phyloP scores from a whole-genome alignment of 495 filamentous ascomycete genomes.

The Usnea hakonensis region DNA sequence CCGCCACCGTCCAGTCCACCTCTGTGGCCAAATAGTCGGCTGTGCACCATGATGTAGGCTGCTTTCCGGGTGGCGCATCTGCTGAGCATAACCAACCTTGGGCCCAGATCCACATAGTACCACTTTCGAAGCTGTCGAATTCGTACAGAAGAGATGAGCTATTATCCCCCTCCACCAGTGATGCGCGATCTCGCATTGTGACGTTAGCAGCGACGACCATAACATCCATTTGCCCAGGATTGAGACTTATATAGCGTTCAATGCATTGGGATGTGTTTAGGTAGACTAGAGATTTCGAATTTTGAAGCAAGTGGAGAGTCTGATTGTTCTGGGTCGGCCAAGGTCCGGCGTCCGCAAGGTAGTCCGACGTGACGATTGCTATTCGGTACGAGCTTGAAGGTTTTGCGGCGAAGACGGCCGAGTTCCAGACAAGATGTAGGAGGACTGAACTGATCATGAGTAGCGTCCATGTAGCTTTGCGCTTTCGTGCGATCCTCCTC shows the following conservation, averaged over 20 bases:
- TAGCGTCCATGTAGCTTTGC: background rate
- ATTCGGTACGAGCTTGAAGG: background rate
- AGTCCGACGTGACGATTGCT: background rate
- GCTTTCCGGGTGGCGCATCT: slow-evolving; percentile 29
- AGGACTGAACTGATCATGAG: background rate
- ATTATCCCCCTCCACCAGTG: background rate
- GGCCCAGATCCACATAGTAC: background rate
- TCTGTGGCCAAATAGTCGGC: slow-evolving; percentile 3
- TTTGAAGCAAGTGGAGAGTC: slow-evolving; percentile 26
- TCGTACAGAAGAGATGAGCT: too few relatives aligned
- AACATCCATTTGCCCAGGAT: background rate
- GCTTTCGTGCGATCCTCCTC: slow-evolving; percentile 10
- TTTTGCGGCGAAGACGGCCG: slow-evolving; percentile 28
- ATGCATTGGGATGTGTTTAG: background rate
- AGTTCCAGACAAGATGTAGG: slow-evolving; percentile 26
- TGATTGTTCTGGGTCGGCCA: slow-evolving; percentile 24
- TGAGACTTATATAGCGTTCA: background rate
- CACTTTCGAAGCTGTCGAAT: too few relatives aligned
- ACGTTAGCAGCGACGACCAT: slow-evolving; percentile 21
- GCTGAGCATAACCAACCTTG: slow-evolving; percentile 1
- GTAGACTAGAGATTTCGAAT: slow-evolving; percentile 16
- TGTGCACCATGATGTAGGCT: slow-evolving; percentile 3
- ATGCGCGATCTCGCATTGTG: slow-evolving; percentile 9
- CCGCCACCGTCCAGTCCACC: too few relatives aligned
- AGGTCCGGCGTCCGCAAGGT: slow-evolving; percentile 17